Evolutionary conservation across 179 eudicot genomes (phyloP).

Genomic region (Corrigiola litoralis): DNA sequence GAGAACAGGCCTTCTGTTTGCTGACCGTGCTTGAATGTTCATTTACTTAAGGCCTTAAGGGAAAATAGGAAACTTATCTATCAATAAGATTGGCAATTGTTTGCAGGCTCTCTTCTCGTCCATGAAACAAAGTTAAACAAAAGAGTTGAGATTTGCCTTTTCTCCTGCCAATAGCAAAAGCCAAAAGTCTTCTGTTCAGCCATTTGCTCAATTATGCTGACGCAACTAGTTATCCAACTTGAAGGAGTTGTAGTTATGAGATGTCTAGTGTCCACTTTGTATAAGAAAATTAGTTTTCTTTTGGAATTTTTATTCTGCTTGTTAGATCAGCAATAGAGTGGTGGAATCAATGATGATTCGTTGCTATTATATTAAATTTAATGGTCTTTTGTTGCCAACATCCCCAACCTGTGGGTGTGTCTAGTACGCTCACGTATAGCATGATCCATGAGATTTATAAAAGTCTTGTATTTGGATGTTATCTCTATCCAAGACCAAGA

Average conservation of each 20-base stretch:
- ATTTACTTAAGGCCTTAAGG: background rate
- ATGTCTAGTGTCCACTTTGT: constrained; percentile 27
- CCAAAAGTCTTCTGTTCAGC: background rate
- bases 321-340: background rate
- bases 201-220: constrained; percentile 15
- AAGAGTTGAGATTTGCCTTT: background rate
- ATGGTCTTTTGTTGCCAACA: constrained; percentile 1
- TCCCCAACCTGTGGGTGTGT: constrained; percentile 9
- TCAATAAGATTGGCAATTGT: constrained; percentile 1
- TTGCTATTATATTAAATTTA: background rate
- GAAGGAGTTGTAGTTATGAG: constrained; percentile 8
- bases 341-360: background rate
- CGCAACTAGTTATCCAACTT: constrained; percentile 13
- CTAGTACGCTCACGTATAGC: background rate
- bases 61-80: background rate
- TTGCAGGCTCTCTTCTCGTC: background rate
- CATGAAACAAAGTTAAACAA: background rate
- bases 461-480: background rate
- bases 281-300: background rate
- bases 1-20: background rate
- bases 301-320: background rate
- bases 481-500: background rate
- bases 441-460: background rate
- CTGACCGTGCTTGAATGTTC: background rate
- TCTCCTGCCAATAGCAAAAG: background rate